Conservation (phyloP, 352 stramenopile species). For the Phytophthora quininea region DNA sequence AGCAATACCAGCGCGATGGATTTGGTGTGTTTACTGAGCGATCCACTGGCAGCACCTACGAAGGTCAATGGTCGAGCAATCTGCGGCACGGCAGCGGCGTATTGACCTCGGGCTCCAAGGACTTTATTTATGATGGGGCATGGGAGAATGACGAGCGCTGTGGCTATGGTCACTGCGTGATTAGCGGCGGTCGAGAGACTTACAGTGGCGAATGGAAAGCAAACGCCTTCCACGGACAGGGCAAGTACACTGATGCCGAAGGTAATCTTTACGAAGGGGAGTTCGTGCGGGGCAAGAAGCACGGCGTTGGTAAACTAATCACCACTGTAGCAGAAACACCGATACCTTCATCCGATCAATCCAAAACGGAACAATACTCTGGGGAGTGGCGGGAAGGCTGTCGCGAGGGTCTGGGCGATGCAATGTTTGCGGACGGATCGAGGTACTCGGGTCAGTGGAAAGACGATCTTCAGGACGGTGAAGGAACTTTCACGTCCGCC, state of each 20-base stretch:
- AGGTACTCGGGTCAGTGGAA: slow-evolving; percentile 68
- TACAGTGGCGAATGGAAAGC: slow-evolving; percentile 75
- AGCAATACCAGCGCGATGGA: slow-evolving; percentile 48
- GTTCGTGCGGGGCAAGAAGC: slow-evolving; percentile 74
- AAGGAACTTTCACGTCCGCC: slow-evolving; percentile 62
- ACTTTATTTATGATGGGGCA: slow-evolving; percentile 85
- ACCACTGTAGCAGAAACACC: slow-evolving; percentile 18
- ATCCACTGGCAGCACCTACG: slow-evolving; percentile 68
- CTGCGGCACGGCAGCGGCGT: slow-evolving; percentile 67
- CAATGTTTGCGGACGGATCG: slow-evolving; percentile 56
- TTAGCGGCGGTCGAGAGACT: slow-evolving; percentile 68
- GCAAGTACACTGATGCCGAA: slow-evolving; percentile 83
- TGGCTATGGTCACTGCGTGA: slow-evolving; percentile 79
- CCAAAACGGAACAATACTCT: slow-evolving; percentile 53
- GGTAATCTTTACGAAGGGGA: slow-evolving; percentile 86
- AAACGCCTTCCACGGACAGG: slow-evolving; percentile 80
- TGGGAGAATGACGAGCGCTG: slow-evolving; percentile 65
- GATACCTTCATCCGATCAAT: slow-evolving; percentile 11
- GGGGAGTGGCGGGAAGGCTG: slow-evolving; percentile 66
- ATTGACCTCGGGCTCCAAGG: slow-evolving; percentile 69
- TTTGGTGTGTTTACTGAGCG: slow-evolving; percentile 69
- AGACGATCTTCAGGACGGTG: slow-evolving; percentile 57
- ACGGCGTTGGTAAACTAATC: slow-evolving; percentile 65
- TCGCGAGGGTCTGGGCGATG: slow-evolving; percentile 64
- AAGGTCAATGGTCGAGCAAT: slow-evolving; percentile 72